A percentile compares a stretch with the other conserved stretches of the same genome.
Evolutionary conservation across 257 asterid species (phyloP).

Genomic region (Asclepias syriaca): DNA sequence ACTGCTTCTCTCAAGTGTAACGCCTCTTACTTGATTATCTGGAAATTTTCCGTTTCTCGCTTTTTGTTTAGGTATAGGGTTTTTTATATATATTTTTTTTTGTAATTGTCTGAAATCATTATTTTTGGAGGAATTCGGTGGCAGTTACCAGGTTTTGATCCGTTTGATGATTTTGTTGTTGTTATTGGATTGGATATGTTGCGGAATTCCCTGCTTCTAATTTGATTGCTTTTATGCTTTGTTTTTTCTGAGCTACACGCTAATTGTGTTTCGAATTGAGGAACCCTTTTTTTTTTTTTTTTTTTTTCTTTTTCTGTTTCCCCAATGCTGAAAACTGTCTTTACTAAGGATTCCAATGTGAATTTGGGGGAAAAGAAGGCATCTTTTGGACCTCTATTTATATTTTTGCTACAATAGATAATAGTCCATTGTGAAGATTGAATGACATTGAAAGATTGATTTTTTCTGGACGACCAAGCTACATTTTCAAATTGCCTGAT

Average conservation of each 20-base stretch:
- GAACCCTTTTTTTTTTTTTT: background rate
- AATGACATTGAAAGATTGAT: background rate
- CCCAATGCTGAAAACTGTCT: too few species aligned
- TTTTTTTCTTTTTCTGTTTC: background rate
- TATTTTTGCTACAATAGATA: background rate
- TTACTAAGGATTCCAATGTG: background rate
- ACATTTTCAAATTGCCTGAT: background rate
- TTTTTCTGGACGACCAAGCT: background rate
- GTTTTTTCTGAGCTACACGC: background rate
- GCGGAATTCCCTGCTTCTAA: background rate
- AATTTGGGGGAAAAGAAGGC: background rate
- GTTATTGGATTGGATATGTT: background rate
- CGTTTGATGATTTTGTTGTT: background rate
- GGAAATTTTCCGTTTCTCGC: background rate
- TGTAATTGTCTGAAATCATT: too few species aligned
- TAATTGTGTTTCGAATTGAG: background rate
- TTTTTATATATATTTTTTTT: background rate
- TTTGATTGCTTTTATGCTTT: background rate
- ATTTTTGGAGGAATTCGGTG: background rate
- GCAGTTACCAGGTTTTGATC: background rate
- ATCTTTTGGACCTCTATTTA: background rate
- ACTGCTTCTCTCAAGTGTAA: slow-evolving; percentile 90
- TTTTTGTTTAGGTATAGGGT: background rate
- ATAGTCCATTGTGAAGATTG: background rate
- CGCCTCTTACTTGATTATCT: background rate